These are phyloP conservation scores for Pseudogymnoascus sp. DNA, from an alignment of 2,329 filamentous ascomycete species.

Conservation along the genomic window DNA sequence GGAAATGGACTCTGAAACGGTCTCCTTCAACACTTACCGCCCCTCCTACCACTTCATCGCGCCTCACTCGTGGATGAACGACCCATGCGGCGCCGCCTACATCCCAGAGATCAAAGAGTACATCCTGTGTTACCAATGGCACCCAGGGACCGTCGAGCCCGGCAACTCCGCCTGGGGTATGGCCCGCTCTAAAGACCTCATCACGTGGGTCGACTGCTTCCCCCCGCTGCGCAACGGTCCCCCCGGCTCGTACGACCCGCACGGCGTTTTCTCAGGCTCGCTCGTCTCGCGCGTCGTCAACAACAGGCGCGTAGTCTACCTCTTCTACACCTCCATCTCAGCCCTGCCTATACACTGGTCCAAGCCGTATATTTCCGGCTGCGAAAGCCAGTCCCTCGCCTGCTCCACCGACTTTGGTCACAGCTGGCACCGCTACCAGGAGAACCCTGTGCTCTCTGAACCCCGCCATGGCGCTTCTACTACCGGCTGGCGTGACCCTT, in stretches of 20 bases:
- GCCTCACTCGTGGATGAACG: background rate
- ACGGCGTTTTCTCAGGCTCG: conserved; percentile 23
- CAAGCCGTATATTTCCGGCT: conserved; percentile 20
- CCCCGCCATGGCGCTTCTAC: conserved; percentile 17
- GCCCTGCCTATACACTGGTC: conserved; percentile 24
- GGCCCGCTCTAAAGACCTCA: background rate
- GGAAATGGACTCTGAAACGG: background rate
- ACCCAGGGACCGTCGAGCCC: background rate
- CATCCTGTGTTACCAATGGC: background rate
- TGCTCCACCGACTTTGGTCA: conserved; percentile 22
- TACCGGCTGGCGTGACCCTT: conserved; percentile 24
- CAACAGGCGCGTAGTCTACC: conserved; percentile 17
- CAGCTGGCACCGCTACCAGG: conserved; percentile 18
- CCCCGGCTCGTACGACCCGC: conserved; percentile 18
- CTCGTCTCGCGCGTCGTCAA: conserved; percentile 19
- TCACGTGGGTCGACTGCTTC: background rate
- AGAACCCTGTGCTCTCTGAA: conserved; percentile 19
- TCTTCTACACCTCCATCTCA: conserved; percentile 23
- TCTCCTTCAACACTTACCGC: background rate
- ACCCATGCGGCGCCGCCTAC: background rate
- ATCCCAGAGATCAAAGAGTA: background rate
- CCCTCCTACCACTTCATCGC: background rate
- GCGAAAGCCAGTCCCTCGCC: conserved; percentile 22
- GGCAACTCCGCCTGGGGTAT: background rate
- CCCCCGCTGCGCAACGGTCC: conserved; percentile 12